phyloP scores from a whole-genome alignment of 495 filamentous ascomycete species.

The Penicillium pulvis region DNA sequence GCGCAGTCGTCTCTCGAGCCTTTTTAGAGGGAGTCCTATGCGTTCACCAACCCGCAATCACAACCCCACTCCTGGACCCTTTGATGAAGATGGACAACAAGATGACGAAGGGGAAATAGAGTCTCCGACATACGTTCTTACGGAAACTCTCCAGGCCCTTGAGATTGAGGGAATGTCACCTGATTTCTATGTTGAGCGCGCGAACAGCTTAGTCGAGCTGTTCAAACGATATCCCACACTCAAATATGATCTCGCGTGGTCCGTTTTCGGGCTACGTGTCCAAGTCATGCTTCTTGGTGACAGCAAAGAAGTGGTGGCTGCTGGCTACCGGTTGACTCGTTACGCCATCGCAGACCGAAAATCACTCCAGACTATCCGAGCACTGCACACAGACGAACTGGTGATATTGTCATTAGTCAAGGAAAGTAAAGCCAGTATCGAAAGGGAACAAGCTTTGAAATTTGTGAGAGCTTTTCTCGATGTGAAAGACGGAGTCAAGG shows the following conservation, averaged over 20 bases:
- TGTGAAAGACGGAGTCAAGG: constrained; percentile 86
- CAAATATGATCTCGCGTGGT: constrained; percentile 95
- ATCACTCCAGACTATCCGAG: constrained; percentile 84
- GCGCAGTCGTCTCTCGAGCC: constrained; percentile 65
- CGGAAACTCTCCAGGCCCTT: constrained; percentile 83
- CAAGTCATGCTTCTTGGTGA: constrained; percentile 95
- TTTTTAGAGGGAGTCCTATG: constrained; percentile 66
- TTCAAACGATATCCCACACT: constrained; percentile 91
- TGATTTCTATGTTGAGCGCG: constrained; percentile 91
- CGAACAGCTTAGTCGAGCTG: constrained; percentile 87
- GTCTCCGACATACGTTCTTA: constrained; percentile 86
- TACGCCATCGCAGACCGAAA: constrained; percentile 91
- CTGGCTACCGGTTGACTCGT: constrained; percentile 88
- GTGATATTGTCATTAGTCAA: constrained; percentile 91
- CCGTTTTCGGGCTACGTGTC: constrained; percentile 87
- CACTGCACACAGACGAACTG: constrained; percentile 86
- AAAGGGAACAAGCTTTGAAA: constrained; percentile 95
- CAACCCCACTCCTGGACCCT: constrained; percentile 27
- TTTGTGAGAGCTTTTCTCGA: constrained; percentile 95
- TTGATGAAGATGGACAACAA: constrained; percentile 44
- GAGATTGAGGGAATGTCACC: constrained; percentile 84
- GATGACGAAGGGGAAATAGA: constrained; percentile 69
- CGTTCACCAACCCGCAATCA: constrained; percentile 65
- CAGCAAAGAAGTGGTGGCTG: constrained; percentile 92
- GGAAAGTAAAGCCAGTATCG: constrained; percentile 91